A percentile compares a stretch with the other conserved stretches of the same genome.
Evolutionary conservation across 495 filamentous ascomycete genomes (phyloP).

Genomic region (Hypoxylon subgilvum): DNA sequence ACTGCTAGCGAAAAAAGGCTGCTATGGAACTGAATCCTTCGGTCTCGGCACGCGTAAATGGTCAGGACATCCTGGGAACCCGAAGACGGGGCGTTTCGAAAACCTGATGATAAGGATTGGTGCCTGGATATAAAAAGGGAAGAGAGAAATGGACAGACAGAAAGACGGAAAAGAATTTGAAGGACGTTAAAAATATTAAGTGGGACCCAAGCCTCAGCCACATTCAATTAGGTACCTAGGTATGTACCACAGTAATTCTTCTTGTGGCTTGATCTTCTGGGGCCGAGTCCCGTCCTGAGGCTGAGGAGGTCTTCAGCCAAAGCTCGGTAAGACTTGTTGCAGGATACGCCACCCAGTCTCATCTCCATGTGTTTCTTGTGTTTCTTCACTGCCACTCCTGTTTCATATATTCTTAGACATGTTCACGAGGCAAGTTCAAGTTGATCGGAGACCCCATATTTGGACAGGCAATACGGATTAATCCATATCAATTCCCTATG

Average conservation of each 20-base stretch:
- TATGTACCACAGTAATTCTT: too few relatives aligned
- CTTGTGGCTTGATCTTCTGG: too few relatives aligned
- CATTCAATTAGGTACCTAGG: too few relatives aligned
- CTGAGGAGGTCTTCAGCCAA: too few relatives aligned
- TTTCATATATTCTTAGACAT: background rate
- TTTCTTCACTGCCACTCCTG: background rate
- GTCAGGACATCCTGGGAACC: slow-evolving; percentile 52
- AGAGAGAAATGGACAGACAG: background rate
- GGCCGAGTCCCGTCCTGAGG: too few relatives aligned
- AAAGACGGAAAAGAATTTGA: background rate
- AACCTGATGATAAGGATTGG: slow-evolving; percentile 62
- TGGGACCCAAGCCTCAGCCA: too few relatives aligned
- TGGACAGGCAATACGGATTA: too few relatives aligned
- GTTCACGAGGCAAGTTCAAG: background rate
- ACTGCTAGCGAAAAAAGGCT: slow-evolving; percentile 61
- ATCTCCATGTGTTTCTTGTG: slow-evolving; percentile 1
- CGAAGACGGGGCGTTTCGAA: slow-evolving; percentile 18
- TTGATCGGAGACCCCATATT: too few relatives aligned
- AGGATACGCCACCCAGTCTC: slow-evolving; percentile 3
- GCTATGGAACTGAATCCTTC: slow-evolving; percentile 41
- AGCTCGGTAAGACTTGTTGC: slow-evolving; percentile 6
- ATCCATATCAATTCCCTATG: slow-evolving; percentile 16
- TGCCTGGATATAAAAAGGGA: slow-evolving; percentile 45
- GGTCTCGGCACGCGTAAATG: slow-evolving; percentile 60
- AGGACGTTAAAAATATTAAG: too few relatives aligned